Base-by-base conservation (phyloP, 768 basidiomycete genomes). In the Termitomyces sp. region DNA sequence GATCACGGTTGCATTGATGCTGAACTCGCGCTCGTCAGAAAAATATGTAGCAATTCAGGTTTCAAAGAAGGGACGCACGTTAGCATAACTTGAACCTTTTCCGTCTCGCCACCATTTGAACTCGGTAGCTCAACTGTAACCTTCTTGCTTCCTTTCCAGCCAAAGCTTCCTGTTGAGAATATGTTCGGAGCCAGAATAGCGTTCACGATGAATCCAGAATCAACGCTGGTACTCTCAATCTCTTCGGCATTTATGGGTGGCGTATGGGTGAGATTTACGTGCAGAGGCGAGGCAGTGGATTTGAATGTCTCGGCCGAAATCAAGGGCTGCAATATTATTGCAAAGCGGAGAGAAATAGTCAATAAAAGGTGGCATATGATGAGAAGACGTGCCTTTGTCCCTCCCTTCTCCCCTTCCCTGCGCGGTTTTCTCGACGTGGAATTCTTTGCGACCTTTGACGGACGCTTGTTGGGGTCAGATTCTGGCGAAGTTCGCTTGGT, bases 141-240 rank as follows among this genome's bases (percentile, higher is more conserved):
- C 26, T 84, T 80, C 68, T 85, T 87, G 68, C 70, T 81, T 2
- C 86, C 90, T 68, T 91, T 92, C 91, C 91, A 93, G 18, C 92
- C 91, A 68, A 87, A 90, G 66, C 87, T 89, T 12, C 90, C 89
- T 0, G 89, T 90, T 14, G 75, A 65, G 70, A 93, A 91, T 40
- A 80, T 75, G 58, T 71, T 79, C 1, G 91, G 82, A 4, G 78
- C 62, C 7, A 91, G 76, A 0, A 80, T 79, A 22, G 85, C 68
- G 43, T 72, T 77, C 16, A 81, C 82, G 60, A 91, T 74, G 66
- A 81, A 77, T 10, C 87, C 89, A 28, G 82, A 75, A 69, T 90
- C 90, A 4, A 67, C 70, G 4, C 72, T 64, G 6, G 73, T 70
- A 5, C 65, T 66, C 32, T 69, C 74, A n/a, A 70, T 72, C 54